Conservation (phyloP, 805 yeast genomes). For the Wickerhamomyces canadensis region DNA sequence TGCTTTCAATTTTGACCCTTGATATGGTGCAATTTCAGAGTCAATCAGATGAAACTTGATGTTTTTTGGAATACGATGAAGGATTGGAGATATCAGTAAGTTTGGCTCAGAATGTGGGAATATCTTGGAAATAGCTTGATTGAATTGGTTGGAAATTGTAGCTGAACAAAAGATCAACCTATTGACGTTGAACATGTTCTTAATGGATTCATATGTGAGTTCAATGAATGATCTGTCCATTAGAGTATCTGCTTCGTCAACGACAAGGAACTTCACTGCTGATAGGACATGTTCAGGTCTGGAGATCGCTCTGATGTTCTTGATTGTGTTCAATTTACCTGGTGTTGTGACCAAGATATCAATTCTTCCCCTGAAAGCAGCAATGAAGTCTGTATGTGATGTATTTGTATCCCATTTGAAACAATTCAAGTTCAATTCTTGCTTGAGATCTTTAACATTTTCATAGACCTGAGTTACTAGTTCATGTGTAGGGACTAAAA, state of each 20-base stretch:
- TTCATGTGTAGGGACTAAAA: conserved; percentile 89
- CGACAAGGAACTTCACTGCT: conserved; percentile 56
- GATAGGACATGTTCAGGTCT: conserved; percentile 35
- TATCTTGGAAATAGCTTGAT: conserved; percentile 47
- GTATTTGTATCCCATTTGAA: conserved; percentile 62
- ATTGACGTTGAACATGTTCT: conserved; percentile 43
- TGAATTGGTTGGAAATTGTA: conserved; percentile 78
- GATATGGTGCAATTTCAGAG: conserved; percentile 72
- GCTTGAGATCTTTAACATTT: conserved; percentile 29
- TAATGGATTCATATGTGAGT: conserved; percentile 54
- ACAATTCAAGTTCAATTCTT: conserved; percentile 36
- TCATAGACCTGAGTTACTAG: conserved; percentile 72
- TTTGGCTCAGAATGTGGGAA: conserved; percentile 66
- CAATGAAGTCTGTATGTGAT: conserved; percentile 46
- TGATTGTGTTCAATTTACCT: conserved; percentile 48
- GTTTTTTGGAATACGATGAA: conserved; percentile 79
- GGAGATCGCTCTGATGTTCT: conserved; percentile 28
- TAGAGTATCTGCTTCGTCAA: conserved; percentile 93
- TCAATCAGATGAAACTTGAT: conserved; percentile 72
- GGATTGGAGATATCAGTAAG: conserved; percentile 57
- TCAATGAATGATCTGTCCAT: conserved; percentile 75
- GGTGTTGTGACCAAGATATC: conserved; percentile 89
- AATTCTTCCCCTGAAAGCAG: conserved; percentile 44
- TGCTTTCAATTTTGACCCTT: conserved; percentile 78
- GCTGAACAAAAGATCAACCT: conserved; percentile 82